Evolutionary conservation across 2,329 filamentous ascomycete species (phyloP).

Genomic region (Lecanicillium sp.): DNA sequence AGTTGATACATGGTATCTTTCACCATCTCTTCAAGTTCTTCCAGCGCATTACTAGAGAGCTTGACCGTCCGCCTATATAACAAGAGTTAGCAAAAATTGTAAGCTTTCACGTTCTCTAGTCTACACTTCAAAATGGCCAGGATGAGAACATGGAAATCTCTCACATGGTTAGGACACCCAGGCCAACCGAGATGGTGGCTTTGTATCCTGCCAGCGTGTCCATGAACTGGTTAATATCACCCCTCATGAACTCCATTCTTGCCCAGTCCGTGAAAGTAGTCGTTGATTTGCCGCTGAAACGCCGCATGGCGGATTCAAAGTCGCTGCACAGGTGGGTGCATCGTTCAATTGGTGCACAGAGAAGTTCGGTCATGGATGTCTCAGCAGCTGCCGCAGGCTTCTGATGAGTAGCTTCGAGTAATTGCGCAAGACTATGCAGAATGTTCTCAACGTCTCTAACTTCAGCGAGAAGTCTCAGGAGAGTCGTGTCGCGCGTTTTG

Average conservation of each 20-base stretch:
- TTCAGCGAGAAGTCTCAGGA: slow-evolving; percentile 27
- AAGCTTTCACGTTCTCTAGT: slow-evolving; percentile 9
- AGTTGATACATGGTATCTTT: slow-evolving; percentile 30
- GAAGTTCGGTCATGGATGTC: slow-evolving; percentile 24
- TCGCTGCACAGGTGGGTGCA: slow-evolving; percentile 31
- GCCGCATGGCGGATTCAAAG: slow-evolving; percentile 30
- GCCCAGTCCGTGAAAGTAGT: slow-evolving; percentile 32
- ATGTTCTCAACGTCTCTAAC: slow-evolving; percentile 29
- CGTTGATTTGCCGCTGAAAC: slow-evolving; percentile 28
- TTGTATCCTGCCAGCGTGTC: slow-evolving; percentile 33
- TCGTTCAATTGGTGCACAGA: slow-evolving; percentile 29
- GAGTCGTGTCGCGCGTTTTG: slow-evolving; percentile 28
- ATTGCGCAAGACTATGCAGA: slow-evolving; percentile 24
- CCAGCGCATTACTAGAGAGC: slow-evolving; percentile 26
- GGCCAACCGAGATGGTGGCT: slow-evolving; percentile 31
- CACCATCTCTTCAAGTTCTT: slow-evolving; percentile 33
- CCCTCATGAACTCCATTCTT: slow-evolving; percentile 35
- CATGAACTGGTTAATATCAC: slow-evolving; percentile 34
- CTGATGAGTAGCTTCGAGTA: slow-evolving; percentile 12
- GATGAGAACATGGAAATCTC: slow-evolving; percentile 12
- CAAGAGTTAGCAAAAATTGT: slow-evolving; percentile 13
- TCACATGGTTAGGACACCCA: slow-evolving; percentile 33
- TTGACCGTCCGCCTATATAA: slow-evolving; percentile 26
- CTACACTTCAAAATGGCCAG: neutral
- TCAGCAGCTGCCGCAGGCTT: slow-evolving; percentile 15